phyloP scores from a whole-genome alignment of 192 early-diverging fungal species.

The Chytriomyces confervae region DNA sequence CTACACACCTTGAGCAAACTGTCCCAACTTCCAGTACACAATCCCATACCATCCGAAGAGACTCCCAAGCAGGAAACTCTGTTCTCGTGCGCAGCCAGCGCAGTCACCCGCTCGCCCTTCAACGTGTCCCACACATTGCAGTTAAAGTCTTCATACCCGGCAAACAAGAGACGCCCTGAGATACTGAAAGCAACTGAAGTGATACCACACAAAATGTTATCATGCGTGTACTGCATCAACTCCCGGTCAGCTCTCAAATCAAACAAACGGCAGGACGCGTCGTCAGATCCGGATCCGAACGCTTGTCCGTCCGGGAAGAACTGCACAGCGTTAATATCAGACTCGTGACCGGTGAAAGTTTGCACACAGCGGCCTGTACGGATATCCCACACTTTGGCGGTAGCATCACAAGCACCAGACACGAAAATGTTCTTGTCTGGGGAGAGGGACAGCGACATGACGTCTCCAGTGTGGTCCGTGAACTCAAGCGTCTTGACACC shows the following conservation, averaged over 20 bases:
- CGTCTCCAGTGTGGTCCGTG: conserved; percentile 97
- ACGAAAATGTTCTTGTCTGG: conserved; percentile 97
- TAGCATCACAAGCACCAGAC: conserved; percentile 97
- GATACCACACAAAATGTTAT: conserved; percentile 98
- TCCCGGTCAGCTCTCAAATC: conserved; percentile 98
- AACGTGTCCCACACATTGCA: conserved; percentile 99
- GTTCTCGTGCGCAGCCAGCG: conserved; percentile 94
- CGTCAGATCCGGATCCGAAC: conserved; percentile 97
- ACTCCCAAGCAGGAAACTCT: conserved; percentile 96
- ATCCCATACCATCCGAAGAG: conserved; percentile 95
- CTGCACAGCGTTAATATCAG: conserved; percentile 98
- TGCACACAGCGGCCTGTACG: conserved; percentile 95
- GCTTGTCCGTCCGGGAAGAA: conserved; percentile 99
- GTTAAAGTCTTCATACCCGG: conserved; percentile 99
- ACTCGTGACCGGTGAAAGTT: conserved; percentile 97
- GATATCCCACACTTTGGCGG: conserved; percentile 99
- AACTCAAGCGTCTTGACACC: conserved; percentile 97
- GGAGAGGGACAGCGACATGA: conserved; percentile 94
- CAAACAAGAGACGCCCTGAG: conserved; percentile 92
- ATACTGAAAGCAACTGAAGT: conserved; percentile 98
- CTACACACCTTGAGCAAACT: conserved; percentile 84
- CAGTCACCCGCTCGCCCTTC: conserved; percentile 92
- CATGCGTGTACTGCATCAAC: conserved; percentile 97
- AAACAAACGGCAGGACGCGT: conserved; percentile 96
- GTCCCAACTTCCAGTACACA: conserved; percentile 99